Conservation (phyloP, 176 grass and related monocot genomes). For the Musa troglodytarum region DNA sequence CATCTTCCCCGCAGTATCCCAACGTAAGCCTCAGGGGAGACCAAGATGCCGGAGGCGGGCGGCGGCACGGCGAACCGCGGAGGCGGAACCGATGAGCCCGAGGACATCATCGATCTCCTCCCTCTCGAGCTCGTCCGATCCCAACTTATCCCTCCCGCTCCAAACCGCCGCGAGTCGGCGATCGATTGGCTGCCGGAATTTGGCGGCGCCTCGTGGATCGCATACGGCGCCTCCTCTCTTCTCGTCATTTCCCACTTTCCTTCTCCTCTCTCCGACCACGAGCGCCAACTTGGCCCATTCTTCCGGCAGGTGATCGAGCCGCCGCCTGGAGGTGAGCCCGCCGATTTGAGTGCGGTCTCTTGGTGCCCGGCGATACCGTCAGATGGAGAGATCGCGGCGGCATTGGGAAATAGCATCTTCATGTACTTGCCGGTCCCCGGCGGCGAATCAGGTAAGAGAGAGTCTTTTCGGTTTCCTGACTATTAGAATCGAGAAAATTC, state of each 20-base stretch:
- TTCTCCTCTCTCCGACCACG: conserved; percentile 23
- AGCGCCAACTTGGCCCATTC: conserved; percentile 26
- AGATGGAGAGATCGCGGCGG: conserved; percentile 48
- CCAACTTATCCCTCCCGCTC: conserved; percentile 65
- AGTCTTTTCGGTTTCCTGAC: neutral
- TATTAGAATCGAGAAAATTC: neutral
- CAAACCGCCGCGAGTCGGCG: conserved; percentile 41
- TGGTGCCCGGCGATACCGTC: conserved; percentile 55
- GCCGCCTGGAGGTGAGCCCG: neutral
- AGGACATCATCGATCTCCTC: conserved; percentile 24
- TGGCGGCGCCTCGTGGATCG: conserved; percentile 66
- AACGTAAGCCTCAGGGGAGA: neutral
- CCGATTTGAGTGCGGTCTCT: conserved; percentile 47
- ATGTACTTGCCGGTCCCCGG: conserved; percentile 45
- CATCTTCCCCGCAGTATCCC: neutral
- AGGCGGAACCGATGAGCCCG: neutral
- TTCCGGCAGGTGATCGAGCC: conserved; percentile 79
- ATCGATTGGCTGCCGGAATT: conserved; percentile 70
- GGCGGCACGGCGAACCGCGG: neutral
- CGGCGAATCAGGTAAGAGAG: conserved; percentile 29
- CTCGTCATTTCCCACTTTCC: conserved; percentile 62
- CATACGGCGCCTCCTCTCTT: conserved; percentile 64
- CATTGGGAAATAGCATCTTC: conserved; percentile 33
- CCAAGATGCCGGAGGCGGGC: conserved; percentile 12
- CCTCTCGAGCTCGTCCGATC: conserved; percentile 51